Conservation (phyloP, 257 asterid genomes). For the Datura wrightii region DNA sequence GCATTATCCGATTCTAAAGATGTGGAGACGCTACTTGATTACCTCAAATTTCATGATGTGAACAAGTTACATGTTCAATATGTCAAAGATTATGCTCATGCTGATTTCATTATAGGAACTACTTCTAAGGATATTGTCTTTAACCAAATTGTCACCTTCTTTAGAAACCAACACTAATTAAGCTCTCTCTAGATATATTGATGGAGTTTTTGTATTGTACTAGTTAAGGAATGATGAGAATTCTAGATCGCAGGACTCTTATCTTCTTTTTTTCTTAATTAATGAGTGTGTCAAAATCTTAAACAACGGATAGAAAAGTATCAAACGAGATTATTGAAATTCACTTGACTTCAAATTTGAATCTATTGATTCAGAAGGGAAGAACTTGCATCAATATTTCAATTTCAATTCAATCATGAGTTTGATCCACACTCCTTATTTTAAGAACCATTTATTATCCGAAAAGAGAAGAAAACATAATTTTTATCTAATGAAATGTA, state of each 20-base stretch:
- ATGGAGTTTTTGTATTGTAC: background rate
- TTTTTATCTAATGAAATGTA: too few relatives aligned
- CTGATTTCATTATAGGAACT: slow-evolving; percentile 76
- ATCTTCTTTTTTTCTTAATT: background rate
- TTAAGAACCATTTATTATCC: too few relatives aligned
- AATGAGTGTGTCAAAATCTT: background rate
- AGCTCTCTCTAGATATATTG: background rate
- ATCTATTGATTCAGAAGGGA: background rate
- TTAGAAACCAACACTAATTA: slow-evolving; percentile 23
- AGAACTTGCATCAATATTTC: background rate
- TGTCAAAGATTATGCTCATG: slow-evolving; percentile 78
- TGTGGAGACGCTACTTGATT: slow-evolving; percentile 61
- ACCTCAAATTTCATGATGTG: slow-evolving; percentile 59
- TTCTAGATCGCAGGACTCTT: background rate
- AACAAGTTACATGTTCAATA: slow-evolving; percentile 75
- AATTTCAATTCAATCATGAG: background rate
- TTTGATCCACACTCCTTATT: too few relatives aligned
- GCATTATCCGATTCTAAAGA: slow-evolving; percentile 74
- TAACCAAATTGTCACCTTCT: slow-evolving; percentile 51
- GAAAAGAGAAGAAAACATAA: too few relatives aligned
- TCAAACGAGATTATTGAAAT: background rate
- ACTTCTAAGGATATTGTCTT: slow-evolving; percentile 77
- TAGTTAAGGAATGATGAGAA: background rate
- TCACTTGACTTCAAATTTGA: background rate
- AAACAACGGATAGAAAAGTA: background rate